Percentiles rank a stretch among this genome's conserved stretches.
Conservation (phyloP, 495 filamentous ascomycete genomes). For the Podospora sp. region DNA sequence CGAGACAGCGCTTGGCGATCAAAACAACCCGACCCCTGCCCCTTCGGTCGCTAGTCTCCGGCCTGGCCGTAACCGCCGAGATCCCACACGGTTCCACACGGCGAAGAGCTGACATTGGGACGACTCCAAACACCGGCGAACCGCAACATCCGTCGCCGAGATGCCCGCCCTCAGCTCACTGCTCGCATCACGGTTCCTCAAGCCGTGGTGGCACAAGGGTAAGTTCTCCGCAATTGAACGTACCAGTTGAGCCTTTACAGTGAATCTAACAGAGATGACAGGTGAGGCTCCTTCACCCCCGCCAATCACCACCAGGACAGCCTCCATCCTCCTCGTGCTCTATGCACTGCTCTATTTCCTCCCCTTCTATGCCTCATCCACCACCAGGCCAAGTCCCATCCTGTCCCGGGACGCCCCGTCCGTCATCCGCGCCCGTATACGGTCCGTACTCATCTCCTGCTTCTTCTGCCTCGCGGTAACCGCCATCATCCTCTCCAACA, state of each 20-base stretch:
- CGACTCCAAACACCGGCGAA: neutral
- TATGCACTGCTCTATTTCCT: conserved; percentile 87
- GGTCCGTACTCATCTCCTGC: conserved; percentile 73
- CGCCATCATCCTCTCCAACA: conserved; percentile 55
- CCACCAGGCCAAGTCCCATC: conserved; percentile 77
- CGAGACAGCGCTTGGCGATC: conserved; percentile 4
- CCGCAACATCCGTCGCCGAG: conserved; percentile 8
- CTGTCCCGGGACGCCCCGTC: conserved; percentile 86
- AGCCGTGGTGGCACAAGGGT: conserved; percentile 32
- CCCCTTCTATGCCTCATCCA: conserved; percentile 82
- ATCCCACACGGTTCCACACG: neutral
- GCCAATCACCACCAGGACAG: conserved; percentile 29
- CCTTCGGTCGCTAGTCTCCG: neutral
- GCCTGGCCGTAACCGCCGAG: neutral
- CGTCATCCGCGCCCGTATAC: conserved; percentile 84
- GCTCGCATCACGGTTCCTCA: neutral
- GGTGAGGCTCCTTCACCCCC: conserved; percentile 25
- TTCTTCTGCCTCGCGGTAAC: conserved; percentile 62
- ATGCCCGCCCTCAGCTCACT: conserved; percentile 29
- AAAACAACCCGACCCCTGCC: conserved; percentile 6
- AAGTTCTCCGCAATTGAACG: neutral
- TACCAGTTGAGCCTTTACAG: neutral
- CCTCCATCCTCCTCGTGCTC: conserved; percentile 54
- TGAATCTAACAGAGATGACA: conserved; percentile 6
- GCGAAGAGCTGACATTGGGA: neutral